Evolutionary conservation across 352 stramenopile genomes (phyloP).

Genomic region (Phytopythium ostracodes): DNA sequence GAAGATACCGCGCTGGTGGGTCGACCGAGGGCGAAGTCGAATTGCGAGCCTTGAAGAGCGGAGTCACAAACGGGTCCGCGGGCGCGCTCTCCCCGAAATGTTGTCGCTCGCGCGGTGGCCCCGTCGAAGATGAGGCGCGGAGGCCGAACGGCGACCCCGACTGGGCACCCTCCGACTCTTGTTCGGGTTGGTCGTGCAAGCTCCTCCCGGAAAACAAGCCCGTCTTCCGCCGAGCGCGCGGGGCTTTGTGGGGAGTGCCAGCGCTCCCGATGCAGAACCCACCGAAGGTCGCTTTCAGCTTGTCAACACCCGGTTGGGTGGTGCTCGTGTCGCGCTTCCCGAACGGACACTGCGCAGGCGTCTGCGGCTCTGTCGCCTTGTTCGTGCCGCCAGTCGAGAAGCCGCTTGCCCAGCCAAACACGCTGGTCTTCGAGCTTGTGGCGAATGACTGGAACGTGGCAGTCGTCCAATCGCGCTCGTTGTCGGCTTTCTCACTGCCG

Average conservation of each 20-base stretch:
- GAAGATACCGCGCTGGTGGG: constrained; percentile 7
- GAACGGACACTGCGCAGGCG: constrained; percentile 18
- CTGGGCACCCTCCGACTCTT: constrained; percentile 10
- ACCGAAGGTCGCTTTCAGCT: constrained; percentile 7
- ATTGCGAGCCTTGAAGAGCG: constrained; percentile 24
- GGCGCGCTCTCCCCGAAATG: constrained; percentile 23
- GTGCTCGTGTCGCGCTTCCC: constrained; percentile 8
- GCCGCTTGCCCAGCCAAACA: neutral
- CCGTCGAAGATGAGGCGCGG: constrained; percentile 5
- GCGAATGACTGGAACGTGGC: constrained; percentile 1
- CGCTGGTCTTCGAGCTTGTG: constrained; percentile 4
- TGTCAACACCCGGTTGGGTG: neutral
- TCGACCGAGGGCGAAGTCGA: constrained; percentile 1
- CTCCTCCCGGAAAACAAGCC: constrained; percentile 36
- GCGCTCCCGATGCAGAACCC: constrained; percentile 25
- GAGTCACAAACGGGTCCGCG: constrained; percentile 45
- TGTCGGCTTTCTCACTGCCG: neutral
- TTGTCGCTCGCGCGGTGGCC: constrained; percentile 14
- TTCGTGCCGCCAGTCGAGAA: constrained; percentile 1
- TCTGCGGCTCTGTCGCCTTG: constrained; percentile 3
- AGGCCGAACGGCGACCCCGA: constrained; percentile 32
- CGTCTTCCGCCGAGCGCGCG: constrained; percentile 10
- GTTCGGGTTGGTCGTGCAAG: constrained; percentile 10
- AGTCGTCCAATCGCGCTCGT: neutral
- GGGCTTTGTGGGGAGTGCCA: constrained; percentile 11